phyloP scores from a whole-genome alignment of 2,329 filamentous ascomycete species.

The Cryphonectria radicalis region DNA sequence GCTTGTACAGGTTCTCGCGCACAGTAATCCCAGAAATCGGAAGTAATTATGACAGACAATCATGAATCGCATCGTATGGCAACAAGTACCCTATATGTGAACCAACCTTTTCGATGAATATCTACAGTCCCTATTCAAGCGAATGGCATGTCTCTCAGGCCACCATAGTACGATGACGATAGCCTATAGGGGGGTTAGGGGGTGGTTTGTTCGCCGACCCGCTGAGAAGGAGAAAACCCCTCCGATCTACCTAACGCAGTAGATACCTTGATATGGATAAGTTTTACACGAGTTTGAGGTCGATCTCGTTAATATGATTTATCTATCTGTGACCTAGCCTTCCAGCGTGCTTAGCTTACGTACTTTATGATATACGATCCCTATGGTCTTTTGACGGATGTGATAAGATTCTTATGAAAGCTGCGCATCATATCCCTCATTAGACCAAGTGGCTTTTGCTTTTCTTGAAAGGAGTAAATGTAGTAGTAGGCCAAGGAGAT shows the following conservation, averaged over 20 bases:
- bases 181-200: neutral
- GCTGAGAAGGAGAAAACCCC: neutral
- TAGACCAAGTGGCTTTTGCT: neutral
- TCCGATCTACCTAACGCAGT: neutral
- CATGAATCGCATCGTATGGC: neutral
- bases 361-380: neutral
- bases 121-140: neutral
- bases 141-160: neutral
- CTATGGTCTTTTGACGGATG: neutral
- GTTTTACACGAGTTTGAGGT: neutral
- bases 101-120: neutral
- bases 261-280: neutral
- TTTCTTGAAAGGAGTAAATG: neutral
- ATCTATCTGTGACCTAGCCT: neutral
- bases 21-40: neutral
- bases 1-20: neutral
- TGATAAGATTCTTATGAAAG: neutral
- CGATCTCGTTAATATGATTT: neutral
- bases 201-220: neutral
- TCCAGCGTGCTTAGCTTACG: no score
- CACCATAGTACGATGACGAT: neutral
- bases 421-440: neutral
- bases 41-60: neutral
- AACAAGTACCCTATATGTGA: neutral
- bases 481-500: no score